Base-by-base conservation (phyloP, 768 basidiomycete species). In the Rhizopogon vesiculosus region DNA sequence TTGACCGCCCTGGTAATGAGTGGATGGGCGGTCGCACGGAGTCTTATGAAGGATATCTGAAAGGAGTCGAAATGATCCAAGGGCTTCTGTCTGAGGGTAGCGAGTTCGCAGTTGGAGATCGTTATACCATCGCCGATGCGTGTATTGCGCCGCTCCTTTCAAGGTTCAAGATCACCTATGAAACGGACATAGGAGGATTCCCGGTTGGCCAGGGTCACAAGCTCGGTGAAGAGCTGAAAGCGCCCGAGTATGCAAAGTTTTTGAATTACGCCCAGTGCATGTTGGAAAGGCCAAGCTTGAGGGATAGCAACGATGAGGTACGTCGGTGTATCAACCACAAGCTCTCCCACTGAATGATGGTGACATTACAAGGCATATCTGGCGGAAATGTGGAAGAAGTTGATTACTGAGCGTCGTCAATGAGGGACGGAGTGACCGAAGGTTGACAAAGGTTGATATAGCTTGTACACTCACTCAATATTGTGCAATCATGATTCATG, bases 141-240 rank as follows among this genome's bases (percentile, higher is more conserved):
- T 78, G 80, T 1, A 67, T 84, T 33, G 72, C 76, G 10, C 85
- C 86, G 6, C 82, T 85, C 74, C 63, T 85, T 25, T 81, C 76
- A 8, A 72, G 85, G 15, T 61, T 77, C 33, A 73, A 79, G 42
- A 57, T 80, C 1, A 53, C 65, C 25, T 61, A 82, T 28, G 69
- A 71, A 63, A 76, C 80, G 55, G 81, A 84, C 42, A 44, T 82
- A 28, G 83, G 83, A 0, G 69, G 66, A 22, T 86, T 69, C 58
- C 72, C 74, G n/a, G 70, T 66, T 35, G 83, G 78, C 9, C 72
- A 76, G 33, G 82, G 81, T 1, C 66, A 64, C 45, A 75, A 71
- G 61, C 67, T 76, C 1, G 69, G 74, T 39, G 70, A 77, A 38
- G 68, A 66, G 6, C 65, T 85, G 43, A 66, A 54, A 8, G 29